phyloP scores from a whole-genome alignment of 2,329 filamentous ascomycete species.

The Myriosclerotinia scirpicola region DNA sequence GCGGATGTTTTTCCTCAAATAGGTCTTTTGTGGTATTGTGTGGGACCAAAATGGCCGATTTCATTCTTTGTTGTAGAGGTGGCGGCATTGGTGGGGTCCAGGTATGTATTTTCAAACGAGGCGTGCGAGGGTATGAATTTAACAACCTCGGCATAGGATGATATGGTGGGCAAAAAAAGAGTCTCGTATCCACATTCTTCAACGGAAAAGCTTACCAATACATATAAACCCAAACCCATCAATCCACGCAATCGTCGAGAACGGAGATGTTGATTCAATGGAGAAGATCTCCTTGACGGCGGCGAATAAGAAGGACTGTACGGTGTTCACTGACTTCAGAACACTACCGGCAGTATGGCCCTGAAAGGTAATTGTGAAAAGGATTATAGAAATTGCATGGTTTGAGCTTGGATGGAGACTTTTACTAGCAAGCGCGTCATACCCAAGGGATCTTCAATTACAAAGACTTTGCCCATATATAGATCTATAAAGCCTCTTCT shows the following conservation, averaged over 20 bases:
- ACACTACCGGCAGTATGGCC: background rate
- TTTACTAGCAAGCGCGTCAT: conserved; percentile 16
- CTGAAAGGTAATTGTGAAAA: background rate
- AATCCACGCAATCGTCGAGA: background rate
- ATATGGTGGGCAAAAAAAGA: conserved; percentile 4
- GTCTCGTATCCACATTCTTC: conserved; percentile 10
- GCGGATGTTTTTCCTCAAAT: conserved; percentile 14
- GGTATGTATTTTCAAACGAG: background rate
- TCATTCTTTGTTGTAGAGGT: conserved; percentile 6
- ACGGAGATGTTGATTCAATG: conserved; percentile 12
- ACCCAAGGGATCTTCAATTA: background rate
- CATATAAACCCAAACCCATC: background rate
- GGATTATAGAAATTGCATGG: background rate
- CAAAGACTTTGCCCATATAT: conserved; percentile 1
- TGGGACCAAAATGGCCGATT: background rate
- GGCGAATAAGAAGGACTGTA: background rate
- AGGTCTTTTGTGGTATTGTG: background rate
- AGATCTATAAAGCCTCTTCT: background rate
- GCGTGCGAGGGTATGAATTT: no score
- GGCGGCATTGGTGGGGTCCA: conserved; percentile 12
- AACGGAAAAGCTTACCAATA: conserved; percentile 17
- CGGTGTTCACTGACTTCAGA: background rate
- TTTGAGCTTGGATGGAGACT: conserved; percentile 17
- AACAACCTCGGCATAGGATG: conserved; percentile 14
- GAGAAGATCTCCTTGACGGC: conserved; percentile 12